Evolutionary conservation across 202 grass and related monocot species (phyloP).

Genomic region (Carex sylvatica): DNA sequence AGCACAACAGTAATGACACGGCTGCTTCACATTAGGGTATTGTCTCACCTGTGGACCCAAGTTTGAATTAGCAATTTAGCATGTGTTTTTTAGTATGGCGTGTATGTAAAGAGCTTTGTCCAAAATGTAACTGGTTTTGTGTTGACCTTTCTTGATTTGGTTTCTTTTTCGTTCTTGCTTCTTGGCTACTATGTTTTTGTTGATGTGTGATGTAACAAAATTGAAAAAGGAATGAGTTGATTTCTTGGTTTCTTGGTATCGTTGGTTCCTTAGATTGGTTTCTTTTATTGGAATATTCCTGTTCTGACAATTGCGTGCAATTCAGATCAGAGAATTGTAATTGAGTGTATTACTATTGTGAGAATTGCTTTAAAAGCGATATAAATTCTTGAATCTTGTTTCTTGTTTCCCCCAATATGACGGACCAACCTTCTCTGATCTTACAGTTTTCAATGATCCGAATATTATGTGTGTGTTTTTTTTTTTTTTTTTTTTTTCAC

Average conservation of each 20-base stretch:
- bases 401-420: background rate
- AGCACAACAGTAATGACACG: background rate
- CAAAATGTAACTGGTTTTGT: background rate
- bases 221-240: background rate
- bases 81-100: background rate
- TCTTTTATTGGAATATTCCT: background rate
- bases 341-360: too few species aligned
- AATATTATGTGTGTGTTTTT: too few species aligned
- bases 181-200: background rate
- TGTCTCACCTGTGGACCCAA: background rate
- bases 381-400: too few species aligned
- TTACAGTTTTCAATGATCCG: background rate
- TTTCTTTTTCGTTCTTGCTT: too few species aligned
- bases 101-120: background rate
- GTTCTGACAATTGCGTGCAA: background rate
- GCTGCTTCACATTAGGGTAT: background rate
- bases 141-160: background rate
- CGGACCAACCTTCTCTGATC: background rate
- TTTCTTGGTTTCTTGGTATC: too few species aligned
- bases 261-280: too few species aligned
- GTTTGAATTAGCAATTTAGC: background rate
- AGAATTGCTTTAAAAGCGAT: too few species aligned
- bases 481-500: background rate
- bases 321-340: too few species aligned
- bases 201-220: background rate